Conservation (phyloP, 176 grass and related monocot species). For the Eleusine indica region DNA sequence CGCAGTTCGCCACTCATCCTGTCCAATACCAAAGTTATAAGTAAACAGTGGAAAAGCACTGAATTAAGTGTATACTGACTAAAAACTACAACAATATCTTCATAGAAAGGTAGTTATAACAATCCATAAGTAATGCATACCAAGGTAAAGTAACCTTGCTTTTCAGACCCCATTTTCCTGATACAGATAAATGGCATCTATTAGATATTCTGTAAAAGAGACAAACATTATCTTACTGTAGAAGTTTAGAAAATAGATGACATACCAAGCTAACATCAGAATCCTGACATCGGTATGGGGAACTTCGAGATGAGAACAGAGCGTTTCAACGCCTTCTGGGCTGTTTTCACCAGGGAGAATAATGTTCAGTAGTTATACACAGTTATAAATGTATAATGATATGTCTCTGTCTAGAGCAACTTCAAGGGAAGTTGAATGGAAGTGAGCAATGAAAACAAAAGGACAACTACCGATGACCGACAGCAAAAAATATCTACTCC, state of each 20-base stretch:
- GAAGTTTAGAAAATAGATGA: conserved; percentile 6
- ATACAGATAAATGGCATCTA: background rate
- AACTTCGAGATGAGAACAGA: conserved; percentile 89
- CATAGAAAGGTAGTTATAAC: conserved; percentile 2
- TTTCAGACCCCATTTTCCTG: conserved; percentile 99
- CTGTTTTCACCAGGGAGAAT: conserved; percentile 47
- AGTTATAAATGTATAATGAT: background rate
- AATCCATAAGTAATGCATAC: conserved; percentile 51
- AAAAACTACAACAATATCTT: background rate
- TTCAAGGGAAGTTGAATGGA: conserved; percentile 4
- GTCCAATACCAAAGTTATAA: conserved; percentile 23
- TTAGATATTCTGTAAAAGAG: conserved; percentile 39
- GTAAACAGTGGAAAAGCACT: conserved; percentile 32
- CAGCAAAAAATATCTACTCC: conserved; percentile 6
- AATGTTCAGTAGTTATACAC: background rate
- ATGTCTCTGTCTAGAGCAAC: background rate
- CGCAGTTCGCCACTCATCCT: conserved; percentile 95
- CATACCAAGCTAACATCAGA: conserved; percentile 99
- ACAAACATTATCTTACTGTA: background rate
- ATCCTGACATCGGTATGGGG: conserved; percentile 96
- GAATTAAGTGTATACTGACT: background rate
- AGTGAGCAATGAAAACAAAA: background rate
- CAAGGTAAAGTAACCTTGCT: conserved; percentile 96
- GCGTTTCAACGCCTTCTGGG: conserved; percentile 92
- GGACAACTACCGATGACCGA: background rate